Base-by-base conservation (phyloP, 2,329 filamentous ascomycete species). In the Monosporascus sp. region DNA sequence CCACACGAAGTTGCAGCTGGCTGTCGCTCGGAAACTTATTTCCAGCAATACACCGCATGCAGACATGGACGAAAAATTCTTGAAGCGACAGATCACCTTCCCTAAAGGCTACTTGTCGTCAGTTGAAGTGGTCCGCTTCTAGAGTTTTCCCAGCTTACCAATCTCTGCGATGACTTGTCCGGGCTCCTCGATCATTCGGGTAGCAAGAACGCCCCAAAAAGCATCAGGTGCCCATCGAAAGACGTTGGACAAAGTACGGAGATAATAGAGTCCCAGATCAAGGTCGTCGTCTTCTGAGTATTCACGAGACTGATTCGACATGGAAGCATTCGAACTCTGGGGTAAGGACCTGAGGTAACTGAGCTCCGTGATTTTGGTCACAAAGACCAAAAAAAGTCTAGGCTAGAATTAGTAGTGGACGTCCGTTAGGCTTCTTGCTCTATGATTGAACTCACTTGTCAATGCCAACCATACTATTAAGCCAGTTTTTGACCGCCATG, bases 401-500 rank as follows among this genome's bases (percentile, higher is more conserved):
- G 39, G 38, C 7, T 17, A 11, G 37, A 11, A 31, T 43, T 68
- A 52, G 66, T 64, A 59, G 50, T 60, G 47, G 20, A 39, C 14
- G 37, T 18, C 44, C 25, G 38, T 24, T 57, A 44, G 31, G 39
- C 14, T 45, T 37, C 20, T 22, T 37, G 7, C 18, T 18, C 17
- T 37, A 22, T 11, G 6, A 9, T 35, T 15, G 5, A 44, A 68
- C 74, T 63, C 70, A 85, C 83, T 82, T 83, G 58, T 87, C 83
- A 57, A 85, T 78, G 3, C 83, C 82, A 53, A 82, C 70, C 62
- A 85, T 77, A 52, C 68, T 85, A 61, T 88, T 87, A 3, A 97
- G 76, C 92, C 93, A 97, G 48, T 82, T 85, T 62, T 87, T 87
- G 39, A 90, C 83, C 25, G 88, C 87, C 70, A 90, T 87, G 57